These are phyloP conservation scores for Dothideomycetes sp. DNA, from an alignment of 2,329 filamentous ascomycete genomes.

Conservation along the genomic window DNA sequence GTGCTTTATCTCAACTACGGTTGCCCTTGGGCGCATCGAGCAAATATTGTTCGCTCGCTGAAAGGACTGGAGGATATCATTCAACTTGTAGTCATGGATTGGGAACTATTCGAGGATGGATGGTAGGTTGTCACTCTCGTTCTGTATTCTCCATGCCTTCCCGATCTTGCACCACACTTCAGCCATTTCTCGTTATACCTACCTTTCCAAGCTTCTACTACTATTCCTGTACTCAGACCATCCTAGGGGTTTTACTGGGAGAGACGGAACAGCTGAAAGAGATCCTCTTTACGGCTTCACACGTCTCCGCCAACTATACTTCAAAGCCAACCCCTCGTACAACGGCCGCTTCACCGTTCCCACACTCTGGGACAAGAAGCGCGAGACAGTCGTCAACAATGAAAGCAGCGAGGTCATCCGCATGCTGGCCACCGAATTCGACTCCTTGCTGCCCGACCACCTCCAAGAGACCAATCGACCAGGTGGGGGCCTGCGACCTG, in stretches of 20 bases:
- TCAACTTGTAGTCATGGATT: constrained; percentile 34
- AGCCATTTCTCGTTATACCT: no score
- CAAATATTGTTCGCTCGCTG: constrained; percentile 35
- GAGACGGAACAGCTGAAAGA: constrained; percentile 42
- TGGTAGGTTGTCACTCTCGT: constrained; percentile 43
- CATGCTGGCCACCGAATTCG: constrained; percentile 77
- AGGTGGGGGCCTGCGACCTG: constrained; percentile 56
- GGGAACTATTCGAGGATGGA: constrained; percentile 36
- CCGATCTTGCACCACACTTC: no score
- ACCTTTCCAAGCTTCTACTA: no score
- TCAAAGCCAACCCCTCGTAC: constrained; percentile 56
- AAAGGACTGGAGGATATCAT: constrained; percentile 41
- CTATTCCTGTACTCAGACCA: no score
- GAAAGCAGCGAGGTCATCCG: constrained; percentile 88
- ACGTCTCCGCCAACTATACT: constrained; percentile 62
- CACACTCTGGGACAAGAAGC: constrained; percentile 70
- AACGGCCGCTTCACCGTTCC: constrained; percentile 72
- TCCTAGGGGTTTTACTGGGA: constrained; percentile 47
- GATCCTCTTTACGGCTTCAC: constrained; percentile 56
- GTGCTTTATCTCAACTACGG: constrained; percentile 47
- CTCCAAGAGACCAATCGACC: constrained; percentile 44
- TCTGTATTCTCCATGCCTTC: no score
- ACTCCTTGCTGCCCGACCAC: constrained; percentile 40
- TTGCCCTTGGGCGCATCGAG: constrained; percentile 53
- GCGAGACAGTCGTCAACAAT: constrained; percentile 72